A percentile compares a stretch with the other conserved stretches of the same genome.
These are phyloP conservation scores for maize (Zea mays) DNA, from an alignment of 176 grass and related monocot species.

Conservation along the genomic window DNA sequence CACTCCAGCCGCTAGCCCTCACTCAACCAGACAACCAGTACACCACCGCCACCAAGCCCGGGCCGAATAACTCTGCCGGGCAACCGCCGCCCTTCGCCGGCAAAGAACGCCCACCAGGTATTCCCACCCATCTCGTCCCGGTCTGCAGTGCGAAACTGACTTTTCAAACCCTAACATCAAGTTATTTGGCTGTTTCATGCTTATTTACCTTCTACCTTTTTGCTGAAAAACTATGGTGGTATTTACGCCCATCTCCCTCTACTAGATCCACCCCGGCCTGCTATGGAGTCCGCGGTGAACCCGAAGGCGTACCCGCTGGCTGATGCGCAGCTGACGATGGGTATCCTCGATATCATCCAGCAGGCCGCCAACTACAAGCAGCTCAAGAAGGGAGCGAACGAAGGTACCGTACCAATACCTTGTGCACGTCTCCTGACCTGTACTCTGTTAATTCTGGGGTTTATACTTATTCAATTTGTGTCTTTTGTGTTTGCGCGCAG, in stretches of 20 bases:
- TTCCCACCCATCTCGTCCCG: neutral
- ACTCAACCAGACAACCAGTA: neutral
- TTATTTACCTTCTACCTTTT: neutral
- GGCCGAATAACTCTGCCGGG: neutral
- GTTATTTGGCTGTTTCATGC: neutral
- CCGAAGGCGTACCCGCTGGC: constrained; percentile 88
- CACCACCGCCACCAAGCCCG: neutral
- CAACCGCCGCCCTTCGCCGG: neutral
- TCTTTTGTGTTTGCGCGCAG: constrained; percentile 14
- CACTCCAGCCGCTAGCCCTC: neutral
- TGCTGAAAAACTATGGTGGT: neutral
- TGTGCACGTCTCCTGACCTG: neutral
- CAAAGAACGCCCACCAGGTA: neutral
- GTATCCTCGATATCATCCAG: constrained; percentile 74
- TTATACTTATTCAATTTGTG: neutral
- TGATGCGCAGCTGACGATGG: constrained; percentile 67
- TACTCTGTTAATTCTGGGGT: neutral
- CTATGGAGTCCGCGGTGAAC: constrained; percentile 49
- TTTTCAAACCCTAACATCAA: neutral
- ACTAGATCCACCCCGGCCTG: neutral
- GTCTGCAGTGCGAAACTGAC: neutral
- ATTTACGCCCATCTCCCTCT: neutral
- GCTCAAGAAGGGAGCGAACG: constrained; percentile 90
- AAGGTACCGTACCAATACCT: constrained; percentile 47
- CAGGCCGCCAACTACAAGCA: constrained; percentile 88